phyloP scores from a whole-genome alignment of 331 rosid genomes.

The Pyrus hybrid region DNA sequence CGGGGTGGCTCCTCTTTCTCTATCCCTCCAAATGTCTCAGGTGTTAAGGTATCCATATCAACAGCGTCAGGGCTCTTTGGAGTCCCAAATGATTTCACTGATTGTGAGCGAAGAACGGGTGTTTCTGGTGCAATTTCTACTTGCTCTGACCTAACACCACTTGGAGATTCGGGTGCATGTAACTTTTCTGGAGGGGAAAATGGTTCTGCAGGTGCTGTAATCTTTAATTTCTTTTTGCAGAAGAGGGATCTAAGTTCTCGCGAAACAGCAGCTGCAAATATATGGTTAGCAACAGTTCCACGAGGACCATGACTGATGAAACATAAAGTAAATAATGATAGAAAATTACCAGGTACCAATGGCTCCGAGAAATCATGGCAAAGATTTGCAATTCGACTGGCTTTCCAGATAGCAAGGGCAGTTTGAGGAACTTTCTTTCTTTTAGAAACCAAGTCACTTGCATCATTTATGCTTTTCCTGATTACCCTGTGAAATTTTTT shows the following conservation, averaged over 20 bases:
- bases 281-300: constrained; percentile 12
- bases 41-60: constrained; percentile 9
- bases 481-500: constrained; percentile 44
- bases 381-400: constrained; percentile 25
- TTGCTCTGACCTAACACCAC: constrained; percentile 4
- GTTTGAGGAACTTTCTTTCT: constrained; percentile 34
- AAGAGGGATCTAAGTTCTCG: constrained; percentile 32
- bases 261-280: constrained; percentile 41
- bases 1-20: constrained; percentile 17
- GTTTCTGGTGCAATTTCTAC: constrained; percentile 38
- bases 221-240: constrained; percentile 27
- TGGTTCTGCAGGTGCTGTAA: not conserved
- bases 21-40: constrained; percentile 17
- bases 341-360: constrained; percentile 54
- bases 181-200: not conserved
- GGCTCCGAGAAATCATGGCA: constrained; percentile 44
- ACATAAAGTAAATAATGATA: not conserved
- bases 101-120: constrained; percentile 31
- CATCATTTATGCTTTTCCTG: constrained; percentile 32
- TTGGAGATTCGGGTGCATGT: constrained; percentile 1
- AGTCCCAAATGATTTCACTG: constrained; percentile 22
- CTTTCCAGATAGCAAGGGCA: constrained; percentile 27
- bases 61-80: constrained; percentile 29
- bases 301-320: not conserved
- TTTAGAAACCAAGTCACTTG: constrained; percentile 51